These are phyloP conservation scores for Penicillium daleae DNA, from an alignment of 495 filamentous ascomycete genomes.

Conservation along the genomic window DNA sequence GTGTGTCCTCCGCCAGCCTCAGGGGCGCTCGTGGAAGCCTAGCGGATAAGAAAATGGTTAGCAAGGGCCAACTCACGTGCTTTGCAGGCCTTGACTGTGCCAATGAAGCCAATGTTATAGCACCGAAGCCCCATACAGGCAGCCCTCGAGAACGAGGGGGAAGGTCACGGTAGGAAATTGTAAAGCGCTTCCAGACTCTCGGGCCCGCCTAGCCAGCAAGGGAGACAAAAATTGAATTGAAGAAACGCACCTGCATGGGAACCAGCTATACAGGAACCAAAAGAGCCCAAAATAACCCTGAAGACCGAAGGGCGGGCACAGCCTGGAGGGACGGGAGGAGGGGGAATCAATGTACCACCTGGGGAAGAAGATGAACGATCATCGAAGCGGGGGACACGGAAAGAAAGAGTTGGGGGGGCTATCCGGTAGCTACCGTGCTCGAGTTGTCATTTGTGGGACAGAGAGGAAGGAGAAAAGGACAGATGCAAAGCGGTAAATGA, in stretches of 20 bases:
- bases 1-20: slow-evolving; percentile 58
- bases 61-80: slow-evolving; percentile 3
- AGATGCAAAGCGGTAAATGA: background rate
- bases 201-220: slow-evolving; percentile 6
- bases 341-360: slow-evolving; percentile 45
- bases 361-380: slow-evolving; percentile 39
- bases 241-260: slow-evolving; percentile 51
- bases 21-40: slow-evolving; percentile 58
- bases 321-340: slow-evolving; percentile 21
- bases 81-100: background rate
- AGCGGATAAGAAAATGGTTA: slow-evolving; percentile 13
- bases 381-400: slow-evolving; percentile 48
- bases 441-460: slow-evolving; percentile 23
- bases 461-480: slow-evolving; percentile 3
- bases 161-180: background rate
- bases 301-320: slow-evolving; percentile 34
- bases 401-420: slow-evolving; percentile 18
- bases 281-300: slow-evolving; percentile 32
- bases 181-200: background rate
- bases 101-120: background rate
- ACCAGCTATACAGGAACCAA: slow-evolving; percentile 38
- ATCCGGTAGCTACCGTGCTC: slow-evolving; percentile 23
- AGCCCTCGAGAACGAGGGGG: background rate
- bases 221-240: slow-evolving; percentile 11
- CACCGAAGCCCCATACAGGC: background rate